phyloP scores from a whole-genome alignment of 2,329 filamentous ascomycete species.

The Hypoxylon sp. region DNA sequence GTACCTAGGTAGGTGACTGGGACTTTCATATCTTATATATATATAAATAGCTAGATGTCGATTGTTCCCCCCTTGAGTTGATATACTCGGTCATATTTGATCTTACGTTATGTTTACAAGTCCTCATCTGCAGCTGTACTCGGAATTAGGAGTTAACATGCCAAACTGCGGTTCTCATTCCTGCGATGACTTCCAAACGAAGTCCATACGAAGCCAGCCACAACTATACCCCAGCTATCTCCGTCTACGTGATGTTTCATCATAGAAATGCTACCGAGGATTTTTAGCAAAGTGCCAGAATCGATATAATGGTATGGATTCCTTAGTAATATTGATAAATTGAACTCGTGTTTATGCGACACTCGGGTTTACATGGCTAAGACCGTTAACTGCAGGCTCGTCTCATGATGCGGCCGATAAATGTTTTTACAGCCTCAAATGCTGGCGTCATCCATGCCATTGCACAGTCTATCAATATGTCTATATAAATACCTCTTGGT shows the following conservation, averaged over 20 bases:
- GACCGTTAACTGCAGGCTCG: constrained; percentile 14
- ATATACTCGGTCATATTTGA: constrained; percentile 3
- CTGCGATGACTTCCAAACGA: too few relatives aligned
- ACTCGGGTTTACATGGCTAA: constrained; percentile 27
- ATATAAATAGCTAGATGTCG: too few relatives aligned
- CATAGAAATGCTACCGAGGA: too few relatives aligned
- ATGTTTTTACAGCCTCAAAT: neutral
- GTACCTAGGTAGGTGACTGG: neutral
- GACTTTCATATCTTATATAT: too few relatives aligned
- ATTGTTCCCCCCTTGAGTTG: too few relatives aligned
- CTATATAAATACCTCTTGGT: neutral
- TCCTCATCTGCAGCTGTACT: constrained; percentile 2
- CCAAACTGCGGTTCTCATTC: neutral
- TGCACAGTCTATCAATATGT: neutral
- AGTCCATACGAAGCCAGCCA: constrained; percentile 6
- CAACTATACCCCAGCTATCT: neutral
- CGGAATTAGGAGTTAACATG: constrained; percentile 29
- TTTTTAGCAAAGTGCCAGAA: too few relatives aligned
- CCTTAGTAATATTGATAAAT: neutral
- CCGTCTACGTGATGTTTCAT: constrained; percentile 2
- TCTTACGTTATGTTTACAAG: neutral
- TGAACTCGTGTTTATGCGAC: neutral
- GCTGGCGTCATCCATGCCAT: constrained; percentile 13
- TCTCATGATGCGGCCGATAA: neutral
- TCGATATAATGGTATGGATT: neutral